Percentiles rank a stretch among this genome's conserved stretches.
phyloP scores from a whole-genome alignment of 345 rosid genomes.

The Ceriops zippeliana region DNA sequence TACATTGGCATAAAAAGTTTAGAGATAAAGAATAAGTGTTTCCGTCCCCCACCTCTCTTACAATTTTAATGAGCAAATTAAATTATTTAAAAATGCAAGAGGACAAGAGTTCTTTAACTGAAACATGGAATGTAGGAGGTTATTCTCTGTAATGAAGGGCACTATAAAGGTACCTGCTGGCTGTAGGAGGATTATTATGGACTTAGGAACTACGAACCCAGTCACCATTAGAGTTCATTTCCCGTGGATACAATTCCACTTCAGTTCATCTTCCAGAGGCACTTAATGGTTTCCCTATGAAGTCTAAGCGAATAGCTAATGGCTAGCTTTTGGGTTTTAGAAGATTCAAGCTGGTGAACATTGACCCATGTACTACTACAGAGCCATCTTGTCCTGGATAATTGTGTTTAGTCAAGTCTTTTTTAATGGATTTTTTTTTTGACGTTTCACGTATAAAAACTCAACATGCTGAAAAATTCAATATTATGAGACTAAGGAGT shows the following conservation, averaged over 20 bases:
- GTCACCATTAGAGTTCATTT: constrained; percentile 12
- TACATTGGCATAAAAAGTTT: too few relatives aligned
- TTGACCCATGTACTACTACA: background rate
- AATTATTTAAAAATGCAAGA: background rate
- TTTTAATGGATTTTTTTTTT: background rate
- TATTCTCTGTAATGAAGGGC: constrained; percentile 11
- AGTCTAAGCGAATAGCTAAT: background rate
- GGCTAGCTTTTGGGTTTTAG: background rate
- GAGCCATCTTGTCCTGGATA: background rate
- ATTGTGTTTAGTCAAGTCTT: background rate
- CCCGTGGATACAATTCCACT: background rate
- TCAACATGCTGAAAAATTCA: constrained; percentile 1
- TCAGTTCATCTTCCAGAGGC: background rate
- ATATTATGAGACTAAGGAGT: background rate
- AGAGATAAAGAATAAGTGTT: background rate
- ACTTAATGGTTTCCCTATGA: background rate
- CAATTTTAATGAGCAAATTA: background rate
- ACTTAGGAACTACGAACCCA: constrained; percentile 46
- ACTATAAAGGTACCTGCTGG: constrained; percentile 33
- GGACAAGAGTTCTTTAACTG: background rate
- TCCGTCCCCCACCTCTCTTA: background rate
- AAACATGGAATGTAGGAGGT: constrained; percentile 6
- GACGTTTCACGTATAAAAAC: background rate
- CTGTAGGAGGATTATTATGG: constrained; percentile 64
- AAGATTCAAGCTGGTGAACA: background rate